Evolutionary conservation across 495 filamentous ascomycete genomes (phyloP), one percentile per base, ranked within the genome.

Genomic region (Hypoxylon intermedium): DNA sequence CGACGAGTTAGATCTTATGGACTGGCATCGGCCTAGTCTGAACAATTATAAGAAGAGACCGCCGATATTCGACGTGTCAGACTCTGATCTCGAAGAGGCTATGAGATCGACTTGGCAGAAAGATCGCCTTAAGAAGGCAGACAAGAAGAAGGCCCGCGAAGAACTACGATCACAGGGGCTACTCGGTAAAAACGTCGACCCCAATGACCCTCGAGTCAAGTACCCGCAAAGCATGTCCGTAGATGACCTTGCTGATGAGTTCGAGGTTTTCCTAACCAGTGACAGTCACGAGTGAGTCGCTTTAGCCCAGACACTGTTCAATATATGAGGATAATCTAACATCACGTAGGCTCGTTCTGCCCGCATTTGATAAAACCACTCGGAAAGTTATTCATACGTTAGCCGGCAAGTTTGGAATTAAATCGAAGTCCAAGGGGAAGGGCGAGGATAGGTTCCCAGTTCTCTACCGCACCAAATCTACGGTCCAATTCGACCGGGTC

Each of bases 51-150:
- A 69, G 53, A 82, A 71, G 59, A 81, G 74, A 69, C 70, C 52
- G 67, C 54, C 78, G 69, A 26, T 49, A 15, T 77, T 88, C 52
- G 78, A 87, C 30, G 67, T 90, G 1, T 87, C 85, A 0, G 95
- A 97, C 68, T 84, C 84, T 2, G 94, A 97, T 13, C 74, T 95
- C 0, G 85, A 88, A 63, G 74, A 77, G 1, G 75, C 78, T 6
- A 67, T 97, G 12, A 74, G 81, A 21, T 74, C 69, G 15, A 75
- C 83, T 5, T 95, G 89, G 88, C 80, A 85, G 58, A 87, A 84
- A 33, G 93, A 98, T 65, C 82, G 92, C n/a, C 65, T 77, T 43
- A 92, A 89, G 73, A 99, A 98, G 75, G 89, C 86, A 46, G 70
- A 74, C 2, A 87, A 82, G 58, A 99, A 97, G 74, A 78, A 74